Evolutionary conservation across 257 asterid species (phyloP).

Genomic region (Plantago elongata): DNA sequence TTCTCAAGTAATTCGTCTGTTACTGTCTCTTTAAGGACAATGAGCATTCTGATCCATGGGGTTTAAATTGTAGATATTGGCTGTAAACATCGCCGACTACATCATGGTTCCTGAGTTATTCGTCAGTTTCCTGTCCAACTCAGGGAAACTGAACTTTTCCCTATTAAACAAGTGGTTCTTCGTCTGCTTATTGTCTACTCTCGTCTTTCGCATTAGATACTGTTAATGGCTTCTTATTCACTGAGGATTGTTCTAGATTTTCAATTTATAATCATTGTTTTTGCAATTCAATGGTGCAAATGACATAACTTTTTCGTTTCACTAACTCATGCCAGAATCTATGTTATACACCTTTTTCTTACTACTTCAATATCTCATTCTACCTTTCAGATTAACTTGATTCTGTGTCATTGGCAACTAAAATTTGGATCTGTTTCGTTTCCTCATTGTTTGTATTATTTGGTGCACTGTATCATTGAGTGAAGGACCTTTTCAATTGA

Average conservation of each 20-base stretch:
- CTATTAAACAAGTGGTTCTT: slow-evolving; percentile 28
- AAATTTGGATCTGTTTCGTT: slow-evolving; percentile 9
- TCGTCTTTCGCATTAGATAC: slow-evolving; percentile 17
- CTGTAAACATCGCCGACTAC: slow-evolving; percentile 21
- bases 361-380: slow-evolving; percentile 12
- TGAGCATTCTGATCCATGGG: slow-evolving; percentile 9
- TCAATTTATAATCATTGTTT: slow-evolving; percentile 4
- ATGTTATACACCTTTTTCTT: slow-evolving; percentile 11
- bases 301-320: slow-evolving; percentile 1
- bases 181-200: slow-evolving; percentile 22
- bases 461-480: not conserved
- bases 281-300: slow-evolving; percentile 19
- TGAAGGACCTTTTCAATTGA: not conserved
- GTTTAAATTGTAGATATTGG: slow-evolving; percentile 15
- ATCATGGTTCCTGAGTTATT: slow-evolving; percentile 15
- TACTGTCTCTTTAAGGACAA: slow-evolving; percentile 21
- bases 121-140: slow-evolving; percentile 24
- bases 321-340: slow-evolving; percentile 14
- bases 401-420: slow-evolving; percentile 22
- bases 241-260: not conserved
- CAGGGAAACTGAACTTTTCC: slow-evolving; percentile 17
- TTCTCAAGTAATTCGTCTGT: slow-evolving; percentile 18
- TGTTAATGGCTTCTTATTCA: slow-evolving; percentile 11
- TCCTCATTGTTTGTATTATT: slow-evolving; percentile 5
- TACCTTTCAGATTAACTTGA: slow-evolving; percentile 11